phyloP scores from a whole-genome alignment of 331 rosid genomes.

The Arachis monticola region DNA sequence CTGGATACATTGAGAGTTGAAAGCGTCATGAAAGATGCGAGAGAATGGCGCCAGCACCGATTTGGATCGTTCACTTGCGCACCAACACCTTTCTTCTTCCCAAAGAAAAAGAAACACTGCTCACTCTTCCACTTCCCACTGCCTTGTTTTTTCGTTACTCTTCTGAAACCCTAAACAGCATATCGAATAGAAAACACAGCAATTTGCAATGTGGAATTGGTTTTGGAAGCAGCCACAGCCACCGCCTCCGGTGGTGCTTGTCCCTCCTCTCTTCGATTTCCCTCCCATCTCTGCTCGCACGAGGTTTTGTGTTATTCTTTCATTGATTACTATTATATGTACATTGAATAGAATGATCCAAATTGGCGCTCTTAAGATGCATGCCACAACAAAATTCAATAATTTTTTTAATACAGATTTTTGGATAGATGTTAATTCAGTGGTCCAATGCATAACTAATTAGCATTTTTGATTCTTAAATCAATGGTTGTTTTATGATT shows the following conservation, averaged over 20 bases:
- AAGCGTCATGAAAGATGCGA: background rate
- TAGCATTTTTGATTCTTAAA: too few species aligned
- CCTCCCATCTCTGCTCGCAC: constrained; percentile 93
- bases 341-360: too few species aligned
- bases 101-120: too few species aligned
- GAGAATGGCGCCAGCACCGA: constrained; percentile 11
- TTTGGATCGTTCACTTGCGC: background rate
- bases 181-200: background rate
- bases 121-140: background rate
- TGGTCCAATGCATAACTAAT: too few species aligned
- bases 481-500: too few species aligned
- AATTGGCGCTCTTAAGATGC: too few species aligned
- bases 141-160: background rate
- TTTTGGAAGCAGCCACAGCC: constrained; percentile 46
- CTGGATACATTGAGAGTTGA: background rate
- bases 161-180: background rate
- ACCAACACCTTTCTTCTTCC: background rate
- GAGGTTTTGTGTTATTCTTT: constrained; percentile 44
- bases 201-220: constrained; percentile 60
- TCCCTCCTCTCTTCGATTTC: constrained; percentile 94
- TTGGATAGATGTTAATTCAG: too few species aligned
- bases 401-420: too few species aligned
- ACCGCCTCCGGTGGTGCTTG: constrained; percentile 89
- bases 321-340: too few species aligned
- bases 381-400: too few species aligned